Percentiles rank a stretch among this genome's conserved stretches.
Conservation (phyloP, 2,329 filamentous ascomycete genomes). For the Pseudocercospora ulei region DNA sequence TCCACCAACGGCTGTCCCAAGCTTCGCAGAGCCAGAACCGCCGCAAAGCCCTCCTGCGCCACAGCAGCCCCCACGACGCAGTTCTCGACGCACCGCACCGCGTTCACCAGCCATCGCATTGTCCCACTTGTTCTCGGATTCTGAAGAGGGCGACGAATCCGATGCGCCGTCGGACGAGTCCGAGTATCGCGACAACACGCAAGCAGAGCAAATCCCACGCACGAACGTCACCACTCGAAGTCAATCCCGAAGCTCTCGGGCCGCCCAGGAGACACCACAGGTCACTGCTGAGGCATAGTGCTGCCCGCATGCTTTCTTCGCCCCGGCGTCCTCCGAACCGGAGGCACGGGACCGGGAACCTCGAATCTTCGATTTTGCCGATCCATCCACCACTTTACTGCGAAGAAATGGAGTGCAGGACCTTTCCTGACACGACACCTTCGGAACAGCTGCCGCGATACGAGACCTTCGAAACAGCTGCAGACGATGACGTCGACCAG, state of each 20-base stretch:
- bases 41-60: constrained; percentile 1
- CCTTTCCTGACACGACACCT: no score
- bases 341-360: neutral
- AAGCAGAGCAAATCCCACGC: neutral
- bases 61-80: neutral
- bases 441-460: no score
- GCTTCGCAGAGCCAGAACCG: neutral
- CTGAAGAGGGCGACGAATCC: neutral
- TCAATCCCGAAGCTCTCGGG: constrained; percentile 1
- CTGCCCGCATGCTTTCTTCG: no score
- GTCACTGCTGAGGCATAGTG: neutral
- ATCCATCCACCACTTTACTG: constrained; percentile 1
- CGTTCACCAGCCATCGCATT: neutral
- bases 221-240: constrained; percentile 7
- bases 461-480: no score
- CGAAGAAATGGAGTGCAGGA: neutral
- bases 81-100: neutral
- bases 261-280: neutral
- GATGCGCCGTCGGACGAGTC: neutral
- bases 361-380: constrained; percentile 1
- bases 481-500: no score
- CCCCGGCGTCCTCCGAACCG: no score
- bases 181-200: neutral
- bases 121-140: neutral
- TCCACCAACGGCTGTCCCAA: neutral